Conservation (phyloP, 2,329 filamentous ascomycete species). For the Stachybotrys chartarum region DNA sequence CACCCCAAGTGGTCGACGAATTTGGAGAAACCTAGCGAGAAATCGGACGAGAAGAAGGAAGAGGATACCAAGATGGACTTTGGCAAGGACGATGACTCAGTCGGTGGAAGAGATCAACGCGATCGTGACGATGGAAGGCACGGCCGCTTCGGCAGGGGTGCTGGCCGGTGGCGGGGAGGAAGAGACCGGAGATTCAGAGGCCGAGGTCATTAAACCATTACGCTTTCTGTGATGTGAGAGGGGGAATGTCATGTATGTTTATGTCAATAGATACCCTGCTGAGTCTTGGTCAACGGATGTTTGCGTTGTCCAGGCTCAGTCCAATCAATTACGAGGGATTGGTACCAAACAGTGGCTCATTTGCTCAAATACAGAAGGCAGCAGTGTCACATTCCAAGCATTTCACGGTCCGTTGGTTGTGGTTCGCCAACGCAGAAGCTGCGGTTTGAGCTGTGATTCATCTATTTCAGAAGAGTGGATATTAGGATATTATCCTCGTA, state of each 20-base stretch:
- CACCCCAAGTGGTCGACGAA: constrained; percentile 78
- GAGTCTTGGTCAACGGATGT: not conserved
- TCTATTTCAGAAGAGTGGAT: not conserved
- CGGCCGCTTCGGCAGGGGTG: constrained; percentile 18
- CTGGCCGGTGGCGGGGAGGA: constrained; percentile 30
- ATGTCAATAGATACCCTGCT: constrained; percentile 5
- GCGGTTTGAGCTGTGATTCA: not conserved
- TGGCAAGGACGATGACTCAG: constrained; percentile 28
- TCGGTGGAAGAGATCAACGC: constrained; percentile 24
- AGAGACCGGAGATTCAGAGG: constrained; percentile 26
- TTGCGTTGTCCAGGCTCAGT: too few relatives aligned
- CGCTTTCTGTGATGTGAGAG: not conserved
- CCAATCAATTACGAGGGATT: too few relatives aligned
- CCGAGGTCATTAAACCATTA: constrained; percentile 17
- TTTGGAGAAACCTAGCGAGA: constrained; percentile 67
- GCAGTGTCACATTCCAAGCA: not conserved
- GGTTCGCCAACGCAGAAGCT: not conserved
- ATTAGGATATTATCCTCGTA: not conserved
- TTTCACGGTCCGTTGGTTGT: not conserved
- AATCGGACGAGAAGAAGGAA: constrained; percentile 57
- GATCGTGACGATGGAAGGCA: constrained; percentile 24
- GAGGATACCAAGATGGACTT: constrained; percentile 28
- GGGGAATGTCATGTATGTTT: not conserved
- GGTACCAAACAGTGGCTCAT: too few relatives aligned
- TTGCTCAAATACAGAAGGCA: too few relatives aligned